Evolutionary conservation across 768 basidiomycete species (phyloP).

Genomic region (Hygrophorus russula): DNA sequence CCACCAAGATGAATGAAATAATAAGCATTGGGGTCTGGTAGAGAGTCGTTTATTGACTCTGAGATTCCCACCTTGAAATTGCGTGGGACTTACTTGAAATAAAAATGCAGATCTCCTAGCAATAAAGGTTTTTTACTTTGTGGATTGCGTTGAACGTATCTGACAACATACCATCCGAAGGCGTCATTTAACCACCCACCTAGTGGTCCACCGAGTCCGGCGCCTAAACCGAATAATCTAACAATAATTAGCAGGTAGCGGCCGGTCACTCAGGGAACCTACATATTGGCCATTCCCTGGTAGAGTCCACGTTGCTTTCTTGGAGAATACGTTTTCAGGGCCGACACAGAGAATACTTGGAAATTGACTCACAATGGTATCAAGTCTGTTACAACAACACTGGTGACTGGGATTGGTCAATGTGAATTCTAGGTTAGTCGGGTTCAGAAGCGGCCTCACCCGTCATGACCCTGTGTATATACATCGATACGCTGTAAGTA

Average conservation of each 20-base stretch:
- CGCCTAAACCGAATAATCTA: constrained; percentile 78
- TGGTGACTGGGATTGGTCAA: constrained; percentile 45
- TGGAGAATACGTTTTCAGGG: constrained; percentile 3
- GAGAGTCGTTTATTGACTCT: constrained; percentile 6
- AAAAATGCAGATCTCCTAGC: constrained; percentile 78
- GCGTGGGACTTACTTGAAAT: constrained; percentile 49
- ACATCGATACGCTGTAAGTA: constrained; percentile 10
- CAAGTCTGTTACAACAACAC: constrained; percentile 77
- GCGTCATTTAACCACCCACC: constrained; percentile 80
- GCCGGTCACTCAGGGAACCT: constrained; percentile 15
- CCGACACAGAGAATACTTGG: constrained; percentile 4
- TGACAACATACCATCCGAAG: constrained; percentile 63
- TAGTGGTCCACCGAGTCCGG: constrained; percentile 68
- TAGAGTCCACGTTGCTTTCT: constrained; percentile 84
- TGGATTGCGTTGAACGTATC: constrained; percentile 3
- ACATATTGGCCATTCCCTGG: constrained; percentile 89
- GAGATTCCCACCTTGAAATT: neutral
- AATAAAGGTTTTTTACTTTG: constrained; percentile 6
- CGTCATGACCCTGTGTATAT: constrained; percentile 61
- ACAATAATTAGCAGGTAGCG: constrained; percentile 1
- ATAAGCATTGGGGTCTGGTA: constrained; percentile 64
- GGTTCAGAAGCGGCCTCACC: constrained; percentile 29
- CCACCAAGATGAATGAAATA: constrained; percentile 60
- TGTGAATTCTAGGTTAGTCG: constrained; percentile 10
- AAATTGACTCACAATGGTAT: constrained; percentile 62